Evolutionary conservation across 148 eudicot genomes (phyloP).

Genomic region (Spergularia marina): DNA sequence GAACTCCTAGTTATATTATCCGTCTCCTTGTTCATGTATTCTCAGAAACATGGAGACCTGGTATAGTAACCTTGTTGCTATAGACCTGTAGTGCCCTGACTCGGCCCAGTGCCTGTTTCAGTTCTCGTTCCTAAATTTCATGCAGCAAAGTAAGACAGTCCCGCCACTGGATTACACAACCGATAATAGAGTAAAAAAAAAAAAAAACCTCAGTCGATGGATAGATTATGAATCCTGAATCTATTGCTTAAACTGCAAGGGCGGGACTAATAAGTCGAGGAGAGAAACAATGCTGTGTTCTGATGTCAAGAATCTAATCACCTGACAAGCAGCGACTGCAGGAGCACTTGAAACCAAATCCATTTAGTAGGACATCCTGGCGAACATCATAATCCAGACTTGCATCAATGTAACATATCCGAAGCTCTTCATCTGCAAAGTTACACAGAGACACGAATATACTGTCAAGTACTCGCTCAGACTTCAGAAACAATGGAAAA

Average conservation of each 20-base stretch:
- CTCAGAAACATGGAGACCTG: too few species aligned
- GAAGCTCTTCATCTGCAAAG: constrained; percentile 75
- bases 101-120: too few species aligned
- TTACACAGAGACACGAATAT: not conserved
- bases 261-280: not conserved
- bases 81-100: too few species aligned
- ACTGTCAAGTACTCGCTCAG: not conserved
- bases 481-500: not conserved
- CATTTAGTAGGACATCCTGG: constrained; percentile 51
- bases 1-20: too few species aligned
- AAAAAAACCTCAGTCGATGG: not conserved
- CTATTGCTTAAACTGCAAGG: not conserved
- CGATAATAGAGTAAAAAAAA: not conserved
- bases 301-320: constrained; percentile 33
- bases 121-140: too few species aligned
- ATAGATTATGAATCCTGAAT: not conserved
- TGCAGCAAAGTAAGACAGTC: too few species aligned
- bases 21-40: too few species aligned
- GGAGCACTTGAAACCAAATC: constrained; percentile 77
- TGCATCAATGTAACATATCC: constrained; percentile 95
- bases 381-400: constrained; percentile 82
- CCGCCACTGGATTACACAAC: not conserved
- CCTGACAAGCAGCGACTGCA: constrained; percentile 71
- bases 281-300: not conserved
- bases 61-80: too few species aligned